These are phyloP conservation scores for Chlorella sorokiniana DNA, from an alignment of 139 green algal genomes.

Conservation along the genomic window DNA sequence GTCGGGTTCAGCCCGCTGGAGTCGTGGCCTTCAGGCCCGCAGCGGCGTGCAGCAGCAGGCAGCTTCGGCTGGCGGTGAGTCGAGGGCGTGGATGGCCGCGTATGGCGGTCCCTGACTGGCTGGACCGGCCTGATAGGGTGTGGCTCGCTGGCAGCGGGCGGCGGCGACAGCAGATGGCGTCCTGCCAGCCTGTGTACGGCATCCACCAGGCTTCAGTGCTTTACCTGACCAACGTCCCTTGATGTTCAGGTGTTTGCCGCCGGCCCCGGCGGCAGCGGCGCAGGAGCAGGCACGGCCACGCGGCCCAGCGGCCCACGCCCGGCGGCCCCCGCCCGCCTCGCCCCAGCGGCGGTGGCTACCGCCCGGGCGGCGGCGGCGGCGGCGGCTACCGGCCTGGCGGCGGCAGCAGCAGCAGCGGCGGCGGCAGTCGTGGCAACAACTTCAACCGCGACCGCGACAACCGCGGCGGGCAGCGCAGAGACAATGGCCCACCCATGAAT, in stretches of 20 bases:
- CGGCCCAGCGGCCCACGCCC: background rate
- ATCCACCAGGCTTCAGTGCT: too few species aligned
- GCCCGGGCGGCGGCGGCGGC: background rate
- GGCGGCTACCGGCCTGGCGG: background rate
- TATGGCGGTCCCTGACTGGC: background rate
- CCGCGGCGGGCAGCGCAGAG: background rate
- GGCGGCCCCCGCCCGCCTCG: background rate
- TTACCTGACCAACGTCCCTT: too few species aligned
- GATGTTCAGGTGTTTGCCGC: too few species aligned
- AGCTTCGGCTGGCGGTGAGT: slow-evolving; percentile 22
- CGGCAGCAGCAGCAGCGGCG: background rate
- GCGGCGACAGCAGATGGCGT: too few species aligned
- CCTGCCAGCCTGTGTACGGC: too few species aligned
- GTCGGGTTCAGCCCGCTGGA: too few species aligned
- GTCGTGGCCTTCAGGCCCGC: background rate
- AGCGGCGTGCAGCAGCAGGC: background rate
- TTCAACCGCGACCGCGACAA: background rate
- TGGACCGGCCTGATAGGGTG: background rate
- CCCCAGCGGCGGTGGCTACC: background rate
- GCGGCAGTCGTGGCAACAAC: background rate
- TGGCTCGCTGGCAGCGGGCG: background rate
- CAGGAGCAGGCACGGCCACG: too few species aligned
- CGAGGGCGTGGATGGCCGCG: background rate
- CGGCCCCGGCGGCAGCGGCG: too few species aligned
- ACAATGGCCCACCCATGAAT: slow-evolving; percentile 30